Evolutionary conservation across 2,329 filamentous ascomycete species (phyloP).

Genomic region (Dactylellina sp.): DNA sequence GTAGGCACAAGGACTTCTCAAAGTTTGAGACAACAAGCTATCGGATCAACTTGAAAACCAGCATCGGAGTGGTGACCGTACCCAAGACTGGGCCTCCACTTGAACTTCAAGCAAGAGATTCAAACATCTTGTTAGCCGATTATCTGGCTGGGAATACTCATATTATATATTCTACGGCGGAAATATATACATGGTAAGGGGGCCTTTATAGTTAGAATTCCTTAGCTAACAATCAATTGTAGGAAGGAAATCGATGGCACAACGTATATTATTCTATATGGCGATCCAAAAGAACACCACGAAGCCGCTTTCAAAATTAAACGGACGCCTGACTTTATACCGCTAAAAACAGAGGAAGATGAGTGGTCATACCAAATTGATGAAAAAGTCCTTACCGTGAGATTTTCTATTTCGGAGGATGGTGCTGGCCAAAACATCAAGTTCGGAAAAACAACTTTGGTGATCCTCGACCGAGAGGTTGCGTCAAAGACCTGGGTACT

Average conservation of each 20-base stretch:
- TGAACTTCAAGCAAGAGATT: slow-evolving; percentile 47
- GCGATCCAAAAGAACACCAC: slow-evolving; percentile 73
- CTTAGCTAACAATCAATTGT: not conserved
- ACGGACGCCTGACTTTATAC: slow-evolving; percentile 2
- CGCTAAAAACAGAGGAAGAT: slow-evolving; percentile 2
- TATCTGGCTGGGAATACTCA: slow-evolving; percentile 72
- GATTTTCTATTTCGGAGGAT: slow-evolving; percentile 40
- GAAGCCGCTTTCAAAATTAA: slow-evolving; percentile 67
- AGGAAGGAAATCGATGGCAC: slow-evolving; percentile 71
- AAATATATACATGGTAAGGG: slow-evolving; percentile 73
- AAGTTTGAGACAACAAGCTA: slow-evolving; percentile 42
- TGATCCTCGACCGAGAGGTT: slow-evolving; percentile 40
- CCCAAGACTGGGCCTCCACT: slow-evolving; percentile 18
- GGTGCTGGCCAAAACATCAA: slow-evolving; percentile 21
- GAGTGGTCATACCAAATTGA: slow-evolving; percentile 35
- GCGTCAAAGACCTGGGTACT: slow-evolving; percentile 49
- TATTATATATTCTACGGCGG: slow-evolving; percentile 76
- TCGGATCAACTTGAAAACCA: slow-evolving; percentile 40
- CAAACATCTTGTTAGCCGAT: slow-evolving; percentile 72
- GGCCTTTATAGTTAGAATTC: not conserved
- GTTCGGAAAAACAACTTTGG: slow-evolving; percentile 32
- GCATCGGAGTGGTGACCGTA: slow-evolving; percentile 29
- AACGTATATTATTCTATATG: slow-evolving; percentile 74
- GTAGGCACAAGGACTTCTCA: slow-evolving; percentile 45
- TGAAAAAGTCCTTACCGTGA: slow-evolving; percentile 22